Evolutionary conservation across 202 grass and related monocot genomes (phyloP), one percentile per base, ranked within the genome.

Genomic region (Panicum virgatum): DNA sequence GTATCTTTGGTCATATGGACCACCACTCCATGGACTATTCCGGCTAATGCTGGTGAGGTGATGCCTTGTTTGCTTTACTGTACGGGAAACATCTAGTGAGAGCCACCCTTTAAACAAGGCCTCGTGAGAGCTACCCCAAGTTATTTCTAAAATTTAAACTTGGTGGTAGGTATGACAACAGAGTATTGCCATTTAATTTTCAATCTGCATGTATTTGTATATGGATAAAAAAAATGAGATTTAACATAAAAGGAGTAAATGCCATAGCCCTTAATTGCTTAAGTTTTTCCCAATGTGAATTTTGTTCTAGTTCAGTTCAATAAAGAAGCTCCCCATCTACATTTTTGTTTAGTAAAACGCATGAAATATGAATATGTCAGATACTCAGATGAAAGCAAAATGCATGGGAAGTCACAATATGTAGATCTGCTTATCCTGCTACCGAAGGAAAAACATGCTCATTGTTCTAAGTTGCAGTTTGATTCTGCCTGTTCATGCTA

Each of bases 11-110:
- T 81, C 19, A 91, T 95, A 89, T 95, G 96, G 96, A 98, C 96
- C 65, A 98, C 96, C 76, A 98, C 96, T 58, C 96, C 96, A 70
- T 98, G 96, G 96, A 98, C 96, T 64, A 95, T 98, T 61, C 96
- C 96, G 68, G 96, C 92, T 80, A 98, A 98, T 98, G 92, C 96
- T 78, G 96, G 96, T 98, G 77, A 95, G 81, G 47, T 86, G 80
- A 72, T 93, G 62, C 56, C 69, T 82, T 75, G 65, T 89, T 67
- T 58, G 66, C 74, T 87, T 87, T 85, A 69, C 20, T 58, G 53
- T 42, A 71, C 3, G 13, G 68, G 46, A 64, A 53, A 57, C 43
- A 69, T 66, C 25, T 70, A 80, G 39, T 73, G 29, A 77, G 37
- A 73, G 38, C 27, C 48, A 73, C 64, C 73, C 38, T 73, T 76